Evolutionary conservation across 2,329 filamentous ascomycete genomes (phyloP).

Genomic region (Trichoderma atrobrunneum): DNA sequence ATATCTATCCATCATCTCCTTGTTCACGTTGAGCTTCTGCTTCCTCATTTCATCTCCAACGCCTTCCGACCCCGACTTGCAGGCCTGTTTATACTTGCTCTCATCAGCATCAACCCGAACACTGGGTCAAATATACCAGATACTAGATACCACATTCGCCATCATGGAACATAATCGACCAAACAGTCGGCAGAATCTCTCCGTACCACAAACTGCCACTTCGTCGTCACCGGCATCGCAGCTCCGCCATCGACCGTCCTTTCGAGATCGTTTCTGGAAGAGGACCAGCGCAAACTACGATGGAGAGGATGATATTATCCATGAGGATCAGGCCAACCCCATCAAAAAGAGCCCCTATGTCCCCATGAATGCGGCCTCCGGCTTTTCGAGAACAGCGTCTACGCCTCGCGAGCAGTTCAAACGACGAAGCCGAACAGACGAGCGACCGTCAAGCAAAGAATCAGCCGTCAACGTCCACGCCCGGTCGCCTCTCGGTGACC

Average conservation of each 20-base stretch:
- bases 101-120: neutral
- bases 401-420: neutral
- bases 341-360: slow-evolving; percentile 2
- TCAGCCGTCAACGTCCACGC: neutral
- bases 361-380: slow-evolving; percentile 14
- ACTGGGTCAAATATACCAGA: neutral
- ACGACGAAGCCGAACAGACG: neutral
- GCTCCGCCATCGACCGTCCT: slow-evolving; percentile 8
- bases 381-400: slow-evolving; percentile 5
- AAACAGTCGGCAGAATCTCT: neutral
- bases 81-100: neutral
- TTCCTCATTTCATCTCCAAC: neutral
- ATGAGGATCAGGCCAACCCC: neutral
- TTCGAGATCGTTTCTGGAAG: slow-evolving; percentile 19
- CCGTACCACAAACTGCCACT: neutral
- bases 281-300: slow-evolving; percentile 15
- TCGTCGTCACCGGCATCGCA: neutral
- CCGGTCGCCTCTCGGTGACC: neutral
- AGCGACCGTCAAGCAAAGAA: neutral
- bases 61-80: neutral
- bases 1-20: neutral
- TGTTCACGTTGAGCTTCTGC: neutral
- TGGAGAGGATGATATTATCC: neutral
- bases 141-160: neutral
- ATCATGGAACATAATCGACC: slow-evolving; percentile 1